Percentiles rank a stretch among this genome's conserved stretches.
These are phyloP conservation scores for Coniochaeta prunicola DNA, from an alignment of 2,329 filamentous ascomycete genomes.

Conservation along the genomic window DNA sequence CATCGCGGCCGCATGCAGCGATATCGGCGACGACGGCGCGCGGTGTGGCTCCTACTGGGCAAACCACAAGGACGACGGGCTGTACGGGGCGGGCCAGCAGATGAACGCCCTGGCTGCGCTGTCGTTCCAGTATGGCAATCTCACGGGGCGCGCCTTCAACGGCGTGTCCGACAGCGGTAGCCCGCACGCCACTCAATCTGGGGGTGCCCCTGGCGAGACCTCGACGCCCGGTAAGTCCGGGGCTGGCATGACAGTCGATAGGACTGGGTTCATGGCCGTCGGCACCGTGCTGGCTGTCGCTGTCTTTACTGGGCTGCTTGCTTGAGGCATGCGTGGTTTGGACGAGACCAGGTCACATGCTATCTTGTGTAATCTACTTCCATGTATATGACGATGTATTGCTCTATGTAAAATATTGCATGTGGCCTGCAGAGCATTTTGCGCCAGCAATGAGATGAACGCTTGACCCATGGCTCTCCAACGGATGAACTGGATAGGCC, in stretches of 20 bases:
- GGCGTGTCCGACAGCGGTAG: conserved; percentile 7
- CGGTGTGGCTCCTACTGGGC: conserved; percentile 50
- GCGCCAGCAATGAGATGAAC: too few relatives aligned
- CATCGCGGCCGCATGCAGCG: conserved; percentile 37
- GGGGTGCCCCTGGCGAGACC: conserved; percentile 3
- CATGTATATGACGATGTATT: neutral
- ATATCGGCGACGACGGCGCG: conserved; percentile 31
- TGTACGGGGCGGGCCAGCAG: conserved; percentile 46
- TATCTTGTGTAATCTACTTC: neutral
- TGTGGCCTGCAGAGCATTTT: too few relatives aligned
- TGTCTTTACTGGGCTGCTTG: conserved; percentile 8
- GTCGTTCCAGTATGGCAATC: conserved; percentile 24
- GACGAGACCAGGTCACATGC: neutral
- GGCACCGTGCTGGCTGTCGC: conserved; percentile 4
- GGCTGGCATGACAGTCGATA: conserved; percentile 18
- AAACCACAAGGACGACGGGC: conserved; percentile 35
- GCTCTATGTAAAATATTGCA: neutral
- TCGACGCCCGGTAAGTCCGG: conserved; percentile 10
- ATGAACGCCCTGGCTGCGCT: conserved; percentile 47
- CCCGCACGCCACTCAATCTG: neutral
- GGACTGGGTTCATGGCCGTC: conserved; percentile 18
- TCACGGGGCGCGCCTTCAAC: conserved; percentile 22
- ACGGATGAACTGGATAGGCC: too few relatives aligned
- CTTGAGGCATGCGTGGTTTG: conserved; percentile 9
- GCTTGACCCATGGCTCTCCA: too few relatives aligned